A percentile compares a stretch with the other conserved stretches of the same genome.
Conservation (phyloP, 2,329 filamentous ascomycete genomes). For the Paramyrothecium sp. region DNA sequence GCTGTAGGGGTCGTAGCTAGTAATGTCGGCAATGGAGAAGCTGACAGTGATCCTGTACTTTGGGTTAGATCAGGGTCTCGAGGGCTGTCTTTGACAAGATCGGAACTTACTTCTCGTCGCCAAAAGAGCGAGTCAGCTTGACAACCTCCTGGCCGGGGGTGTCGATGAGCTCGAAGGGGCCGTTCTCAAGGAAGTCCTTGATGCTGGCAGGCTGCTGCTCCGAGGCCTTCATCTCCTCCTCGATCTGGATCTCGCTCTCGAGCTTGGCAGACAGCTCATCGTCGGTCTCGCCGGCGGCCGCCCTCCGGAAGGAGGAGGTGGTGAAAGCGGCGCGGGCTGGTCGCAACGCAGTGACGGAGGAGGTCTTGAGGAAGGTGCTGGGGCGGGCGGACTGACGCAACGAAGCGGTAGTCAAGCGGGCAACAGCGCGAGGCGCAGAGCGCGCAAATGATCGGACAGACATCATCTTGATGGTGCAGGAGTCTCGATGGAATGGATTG, state of each 20-base stretch:
- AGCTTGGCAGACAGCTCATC: slow-evolving; percentile 85
- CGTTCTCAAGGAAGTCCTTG: slow-evolving; percentile 85
- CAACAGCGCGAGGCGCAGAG: slow-evolving; percentile 62
- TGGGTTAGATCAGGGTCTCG: slow-evolving; percentile 6
- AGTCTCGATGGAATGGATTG: slow-evolving; percentile 4
- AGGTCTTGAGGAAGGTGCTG: slow-evolving; percentile 47
- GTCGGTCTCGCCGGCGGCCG: slow-evolving; percentile 55
- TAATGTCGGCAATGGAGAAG: slow-evolving; percentile 42
- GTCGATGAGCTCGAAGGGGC: slow-evolving; percentile 81
- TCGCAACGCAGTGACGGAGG: slow-evolving; percentile 26
- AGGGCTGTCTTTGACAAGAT: neutral
- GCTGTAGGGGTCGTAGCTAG: slow-evolving; percentile 35
- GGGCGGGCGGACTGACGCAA: slow-evolving; percentile 50
- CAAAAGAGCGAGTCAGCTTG: slow-evolving; percentile 75
- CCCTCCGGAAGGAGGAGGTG: slow-evolving; percentile 37
- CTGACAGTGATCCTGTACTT: slow-evolving; percentile 37
- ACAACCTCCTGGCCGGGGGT: slow-evolving; percentile 84
- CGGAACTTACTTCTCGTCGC: slow-evolving; percentile 76
- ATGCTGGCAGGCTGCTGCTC: slow-evolving; percentile 74
- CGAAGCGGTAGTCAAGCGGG: slow-evolving; percentile 54
- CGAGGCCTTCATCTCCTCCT: slow-evolving; percentile 74
- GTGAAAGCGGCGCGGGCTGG: slow-evolving; percentile 47
- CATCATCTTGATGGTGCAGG: slow-evolving; percentile 55
- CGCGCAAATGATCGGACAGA: slow-evolving; percentile 66
- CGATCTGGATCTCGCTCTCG: slow-evolving; percentile 77